Evolutionary conservation across 2,329 filamentous ascomycete species (phyloP), one percentile per base, ranked within the genome.

Genomic region (Botrytis deweyae): DNA sequence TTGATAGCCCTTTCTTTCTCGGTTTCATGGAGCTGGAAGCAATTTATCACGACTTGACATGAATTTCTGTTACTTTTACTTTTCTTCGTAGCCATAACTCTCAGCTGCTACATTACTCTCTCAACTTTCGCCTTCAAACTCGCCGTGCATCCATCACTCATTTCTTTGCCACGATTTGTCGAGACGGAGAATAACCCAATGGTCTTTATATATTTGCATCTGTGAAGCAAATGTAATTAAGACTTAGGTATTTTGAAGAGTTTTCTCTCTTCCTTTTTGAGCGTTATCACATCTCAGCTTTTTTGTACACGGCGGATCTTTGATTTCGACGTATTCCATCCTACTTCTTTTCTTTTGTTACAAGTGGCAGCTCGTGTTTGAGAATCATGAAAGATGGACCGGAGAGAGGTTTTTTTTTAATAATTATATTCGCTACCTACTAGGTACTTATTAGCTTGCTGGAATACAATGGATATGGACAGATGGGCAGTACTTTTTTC

Each of bases 361-460:
- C 29, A 22, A 7, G 18, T 33, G 66, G 36, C 22, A 55, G 36
- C 18, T 68, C 64, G 9, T 55, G 38, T 58, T 64, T 58, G n/a
- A 29, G 49, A 55, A 40, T 42, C 36, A 42, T 22, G 66, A 49
- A 49, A 42, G 64, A 29, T n/a, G 33, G 65, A 16, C n/a, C 9
- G 46, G 46, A 20, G 46, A 42, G 29, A 29, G 22, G 20, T 12
- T 55, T 42, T 65, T 72, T 72, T 36, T 33, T 58, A 67, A 67
- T 72, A 72, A 66, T 67, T 59, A 72, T 72, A 72, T 72, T 72
- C 58, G 70, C 62, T 67, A 64, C 36, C 70, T 67, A 64, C 42
- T 42, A 42, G 14, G 42, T 42, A 42, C 49, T 58, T 68, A 58
- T 58, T 68, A 58, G 49, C 49, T 68, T 40, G 12, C 36, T 55